Percentiles rank a stretch among this genome's conserved stretches.
These are phyloP conservation scores for Nannizzia gypsea DNA, from an alignment of 2,329 filamentous ascomycete genomes.

Conservation along the genomic window DNA sequence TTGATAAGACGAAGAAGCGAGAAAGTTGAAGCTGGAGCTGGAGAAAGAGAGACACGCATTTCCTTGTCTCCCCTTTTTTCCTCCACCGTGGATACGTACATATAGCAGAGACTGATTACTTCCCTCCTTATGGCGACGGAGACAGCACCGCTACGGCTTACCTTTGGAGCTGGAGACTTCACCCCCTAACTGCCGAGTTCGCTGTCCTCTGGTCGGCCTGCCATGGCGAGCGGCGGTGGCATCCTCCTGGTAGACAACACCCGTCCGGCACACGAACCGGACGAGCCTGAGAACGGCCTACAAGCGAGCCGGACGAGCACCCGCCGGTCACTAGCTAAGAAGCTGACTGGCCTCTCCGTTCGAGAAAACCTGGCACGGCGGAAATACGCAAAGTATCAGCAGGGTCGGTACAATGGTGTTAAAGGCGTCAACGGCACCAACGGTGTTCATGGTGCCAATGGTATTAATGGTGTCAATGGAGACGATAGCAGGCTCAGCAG, in stretches of 20 bases:
- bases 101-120: no score
- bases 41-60: neutral
- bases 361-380: slow-evolving; percentile 29
- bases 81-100: neutral
- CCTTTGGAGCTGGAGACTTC: neutral
- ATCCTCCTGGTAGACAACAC: slow-evolving; percentile 35
- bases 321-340: slow-evolving; percentile 19
- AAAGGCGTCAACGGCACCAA: neutral
- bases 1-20: neutral
- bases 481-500: slow-evolving; percentile 6
- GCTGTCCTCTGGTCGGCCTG: neutral
- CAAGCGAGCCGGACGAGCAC: slow-evolving; percentile 13
- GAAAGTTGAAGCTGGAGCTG: neutral
- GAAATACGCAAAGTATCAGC: slow-evolving; percentile 41
- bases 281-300: slow-evolving; percentile 19
- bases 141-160: slow-evolving; percentile 1
- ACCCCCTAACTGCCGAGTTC: neutral
- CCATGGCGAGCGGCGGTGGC: slow-evolving; percentile 19
- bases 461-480: neutral
- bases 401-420: slow-evolving; percentile 39
- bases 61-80: neutral
- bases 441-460: slow-evolving; percentile 19
- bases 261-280: slow-evolving; percentile 11
- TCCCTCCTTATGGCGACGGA: neutral
- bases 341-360: slow-evolving; percentile 26